phyloP scores from a whole-genome alignment of 768 basidiomycete genomes.

The Hypholoma fasciculare region DNA sequence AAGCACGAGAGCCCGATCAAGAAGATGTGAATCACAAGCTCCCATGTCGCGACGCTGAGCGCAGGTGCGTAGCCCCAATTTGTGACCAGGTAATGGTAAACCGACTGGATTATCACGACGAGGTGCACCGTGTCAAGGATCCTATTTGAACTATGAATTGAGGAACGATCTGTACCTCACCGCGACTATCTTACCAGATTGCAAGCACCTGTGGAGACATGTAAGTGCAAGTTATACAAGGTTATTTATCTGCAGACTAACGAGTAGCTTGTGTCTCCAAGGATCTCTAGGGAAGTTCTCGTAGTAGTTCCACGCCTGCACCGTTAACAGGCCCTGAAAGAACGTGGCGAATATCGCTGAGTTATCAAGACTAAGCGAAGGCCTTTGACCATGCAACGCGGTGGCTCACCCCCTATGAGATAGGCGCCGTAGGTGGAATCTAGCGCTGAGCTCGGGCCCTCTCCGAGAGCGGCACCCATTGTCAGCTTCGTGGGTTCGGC shows the following conservation, averaged over 20 bases:
- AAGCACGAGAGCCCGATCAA: constrained; percentile 18
- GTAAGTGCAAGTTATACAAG: not conserved
- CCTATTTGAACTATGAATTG: not conserved
- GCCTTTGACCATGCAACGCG: too few species aligned
- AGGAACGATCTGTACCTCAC: too few species aligned
- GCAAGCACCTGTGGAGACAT: not conserved
- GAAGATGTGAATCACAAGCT: constrained; percentile 14
- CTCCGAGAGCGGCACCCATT: not conserved
- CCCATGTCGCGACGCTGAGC: constrained; percentile 10
- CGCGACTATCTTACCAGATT: not conserved
- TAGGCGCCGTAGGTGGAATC: constrained; percentile 6
- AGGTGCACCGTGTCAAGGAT: constrained; percentile 16
- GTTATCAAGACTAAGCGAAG: not conserved
- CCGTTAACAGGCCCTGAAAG: constrained; percentile 8
- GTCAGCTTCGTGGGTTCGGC: not conserved
- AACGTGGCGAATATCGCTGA: not conserved
- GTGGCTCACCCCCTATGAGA: constrained; percentile 3
- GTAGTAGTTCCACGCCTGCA: constrained; percentile 14
- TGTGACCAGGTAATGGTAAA: constrained; percentile 19
- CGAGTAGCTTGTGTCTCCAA: constrained; percentile 4
- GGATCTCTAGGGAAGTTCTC: constrained; percentile 14
- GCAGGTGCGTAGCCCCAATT: constrained; percentile 19
- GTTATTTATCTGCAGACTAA: not conserved
- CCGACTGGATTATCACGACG: constrained; percentile 11
- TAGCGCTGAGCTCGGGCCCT: constrained; percentile 3